These are phyloP conservation scores for Blastobotrys americana DNA, from an alignment of 805 yeast genomes.

Conservation along the genomic window DNA sequence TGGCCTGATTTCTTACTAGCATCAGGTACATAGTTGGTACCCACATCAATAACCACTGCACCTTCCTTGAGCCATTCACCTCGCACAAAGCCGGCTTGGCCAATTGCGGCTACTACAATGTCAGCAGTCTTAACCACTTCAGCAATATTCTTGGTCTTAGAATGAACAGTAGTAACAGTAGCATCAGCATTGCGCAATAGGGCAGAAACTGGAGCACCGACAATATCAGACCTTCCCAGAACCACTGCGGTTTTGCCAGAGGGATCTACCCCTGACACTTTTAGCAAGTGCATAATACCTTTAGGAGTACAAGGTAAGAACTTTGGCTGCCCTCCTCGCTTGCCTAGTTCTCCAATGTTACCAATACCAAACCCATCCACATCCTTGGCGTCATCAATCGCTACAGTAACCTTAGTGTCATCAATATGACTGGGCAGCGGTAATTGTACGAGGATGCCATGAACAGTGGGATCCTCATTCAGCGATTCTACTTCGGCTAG, in stretches of 20 bases:
- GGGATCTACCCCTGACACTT: constrained; percentile 55
- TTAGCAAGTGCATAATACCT: constrained; percentile 77
- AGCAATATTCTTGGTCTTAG: constrained; percentile 60
- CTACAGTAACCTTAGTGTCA: constrained; percentile 70
- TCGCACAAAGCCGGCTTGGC: constrained; percentile 72
- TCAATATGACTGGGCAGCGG: constrained; percentile 80
- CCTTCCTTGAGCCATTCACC: constrained; percentile 84
- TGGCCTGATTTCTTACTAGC: constrained; percentile 65
- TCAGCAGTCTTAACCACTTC: constrained; percentile 63
- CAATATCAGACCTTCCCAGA: constrained; percentile 94
- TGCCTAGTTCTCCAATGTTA: constrained; percentile 86
- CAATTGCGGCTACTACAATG: constrained; percentile 90
- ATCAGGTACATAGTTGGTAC: constrained; percentile 84
- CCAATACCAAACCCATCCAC: constrained; percentile 90
- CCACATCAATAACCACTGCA: constrained; percentile 90
- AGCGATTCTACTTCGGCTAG: constrained; percentile 52
- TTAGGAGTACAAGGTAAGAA: constrained; percentile 94
- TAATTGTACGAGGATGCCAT: constrained; percentile 83
- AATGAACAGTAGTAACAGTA: constrained; percentile 84
- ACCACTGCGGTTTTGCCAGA: constrained; percentile 83
- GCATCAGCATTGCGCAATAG: constrained; percentile 69
- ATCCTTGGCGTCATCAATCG: constrained; percentile 77
- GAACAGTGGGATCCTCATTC: constrained; percentile 67
- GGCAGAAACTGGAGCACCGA: constrained; percentile 87
- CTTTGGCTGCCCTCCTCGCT: constrained; percentile 73